Conservation (phyloP, 495 filamentous ascomycete species). For the Penicillium verhagenii region DNA sequence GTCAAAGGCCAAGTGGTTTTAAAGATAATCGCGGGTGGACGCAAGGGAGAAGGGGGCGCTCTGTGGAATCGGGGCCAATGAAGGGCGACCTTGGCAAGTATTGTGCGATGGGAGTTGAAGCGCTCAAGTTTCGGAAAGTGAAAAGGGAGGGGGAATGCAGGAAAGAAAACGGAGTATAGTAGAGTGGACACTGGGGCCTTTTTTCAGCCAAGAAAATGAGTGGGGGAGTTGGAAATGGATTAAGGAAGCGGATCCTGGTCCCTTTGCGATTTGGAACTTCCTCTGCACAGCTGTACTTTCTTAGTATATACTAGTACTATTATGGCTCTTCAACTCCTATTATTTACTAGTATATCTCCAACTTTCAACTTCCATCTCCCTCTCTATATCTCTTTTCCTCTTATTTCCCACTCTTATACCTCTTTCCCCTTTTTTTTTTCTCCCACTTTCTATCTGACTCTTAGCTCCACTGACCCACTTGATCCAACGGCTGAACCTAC, state of each 20-base stretch:
- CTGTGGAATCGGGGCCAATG: constrained; percentile 25
- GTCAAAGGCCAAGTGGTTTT: constrained; percentile 8
- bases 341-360: background rate
- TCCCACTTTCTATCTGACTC: background rate
- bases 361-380: background rate
- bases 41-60: constrained; percentile 27
- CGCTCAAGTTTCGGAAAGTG: background rate
- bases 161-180: background rate
- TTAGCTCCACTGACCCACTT: constrained; percentile 22
- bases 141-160: background rate
- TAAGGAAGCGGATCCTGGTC: background rate
- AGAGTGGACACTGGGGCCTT: background rate
- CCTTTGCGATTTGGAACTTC: background rate
- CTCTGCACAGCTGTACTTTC: too few species aligned
- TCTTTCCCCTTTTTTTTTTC: constrained; percentile 1
- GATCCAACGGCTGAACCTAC: constrained; percentile 31
- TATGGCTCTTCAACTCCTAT: background rate
- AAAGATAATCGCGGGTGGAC: constrained; percentile 9
- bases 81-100: constrained; percentile 25
- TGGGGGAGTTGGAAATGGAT: background rate
- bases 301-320: background rate
- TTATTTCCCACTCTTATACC: background rate
- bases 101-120: constrained; percentile 9
- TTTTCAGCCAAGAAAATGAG: background rate
- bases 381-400: background rate